These are phyloP conservation scores for Collybia mongolica DNA, from an alignment of 768 basidiomycete genomes.

Conservation along the genomic window DNA sequence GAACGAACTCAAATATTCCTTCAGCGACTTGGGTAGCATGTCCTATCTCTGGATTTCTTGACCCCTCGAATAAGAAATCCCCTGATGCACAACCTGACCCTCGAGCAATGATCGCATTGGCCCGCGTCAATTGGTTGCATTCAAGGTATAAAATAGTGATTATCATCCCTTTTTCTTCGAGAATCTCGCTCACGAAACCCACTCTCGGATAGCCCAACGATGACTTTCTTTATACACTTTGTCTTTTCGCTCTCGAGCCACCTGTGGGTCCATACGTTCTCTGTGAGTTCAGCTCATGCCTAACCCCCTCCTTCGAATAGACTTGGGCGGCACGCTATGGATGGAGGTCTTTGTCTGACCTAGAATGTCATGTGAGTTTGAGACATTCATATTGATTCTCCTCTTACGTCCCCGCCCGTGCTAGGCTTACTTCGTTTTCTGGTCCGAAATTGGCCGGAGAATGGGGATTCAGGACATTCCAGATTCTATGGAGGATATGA, in stretches of 20 bases:
- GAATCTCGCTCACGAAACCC: conserved; percentile 8
- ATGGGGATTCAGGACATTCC: conserved; percentile 52
- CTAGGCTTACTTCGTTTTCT: conserved; percentile 40
- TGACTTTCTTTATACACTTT: conserved; percentile 41
- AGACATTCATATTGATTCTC: background rate
- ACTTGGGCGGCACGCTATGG: conserved; percentile 39
- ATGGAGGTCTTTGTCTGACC: conserved; percentile 41
- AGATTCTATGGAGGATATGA: conserved; percentile 32
- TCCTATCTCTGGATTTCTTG: conserved; percentile 27
- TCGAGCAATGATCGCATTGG: conserved; percentile 37
- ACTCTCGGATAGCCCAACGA: conserved; percentile 29
- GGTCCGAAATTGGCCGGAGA: conserved; percentile 42
- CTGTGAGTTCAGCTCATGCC: background rate
- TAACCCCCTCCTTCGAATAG: conserved; percentile 17
- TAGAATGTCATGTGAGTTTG: conserved; percentile 36
- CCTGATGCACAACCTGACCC: conserved; percentile 28
- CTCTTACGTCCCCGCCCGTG: background rate
- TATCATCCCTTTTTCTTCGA: background rate
- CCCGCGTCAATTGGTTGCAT: conserved; percentile 43
- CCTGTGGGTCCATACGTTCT: conserved; percentile 21
- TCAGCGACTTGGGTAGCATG: conserved; percentile 36
- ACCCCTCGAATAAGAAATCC: conserved; percentile 9
- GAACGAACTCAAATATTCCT: background rate
- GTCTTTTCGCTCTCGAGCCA: conserved; percentile 37
- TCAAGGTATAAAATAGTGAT: conserved; percentile 38